Evolutionary conservation across 2,329 filamentous ascomycete genomes (phyloP).

Genomic region (Fusarium bulbicola): DNA sequence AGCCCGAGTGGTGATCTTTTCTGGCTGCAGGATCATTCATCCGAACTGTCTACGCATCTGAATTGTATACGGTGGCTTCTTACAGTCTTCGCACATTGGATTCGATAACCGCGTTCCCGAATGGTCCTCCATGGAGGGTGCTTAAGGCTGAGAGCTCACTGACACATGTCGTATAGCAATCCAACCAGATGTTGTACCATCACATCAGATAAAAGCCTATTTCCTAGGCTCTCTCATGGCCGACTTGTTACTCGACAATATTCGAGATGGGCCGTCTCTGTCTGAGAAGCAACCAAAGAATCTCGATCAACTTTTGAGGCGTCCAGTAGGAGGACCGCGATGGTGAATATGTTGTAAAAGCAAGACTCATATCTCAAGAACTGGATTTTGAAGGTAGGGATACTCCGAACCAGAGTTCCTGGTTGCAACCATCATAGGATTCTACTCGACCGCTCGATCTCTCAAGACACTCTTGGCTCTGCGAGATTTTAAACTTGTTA

Average conservation of each 20-base stretch:
- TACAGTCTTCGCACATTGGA: background rate
- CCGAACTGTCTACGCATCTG: background rate
- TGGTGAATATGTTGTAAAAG: background rate
- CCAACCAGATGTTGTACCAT: background rate
- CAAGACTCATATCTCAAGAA: background rate
- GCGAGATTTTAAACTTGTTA: background rate
- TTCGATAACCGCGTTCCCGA: background rate
- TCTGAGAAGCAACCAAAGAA: background rate
- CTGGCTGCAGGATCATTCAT: background rate
- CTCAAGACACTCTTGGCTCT: constrained; percentile 15
- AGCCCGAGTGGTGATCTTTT: background rate
- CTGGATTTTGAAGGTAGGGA: constrained; percentile 2
- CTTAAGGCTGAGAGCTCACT: background rate
- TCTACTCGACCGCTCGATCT: constrained; percentile 17
- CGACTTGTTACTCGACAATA: background rate
- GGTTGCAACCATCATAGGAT: constrained; percentile 19
- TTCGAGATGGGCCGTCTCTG: background rate
- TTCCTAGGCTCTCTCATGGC: background rate
- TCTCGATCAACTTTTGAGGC: constrained; percentile 1
- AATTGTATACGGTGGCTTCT: background rate
- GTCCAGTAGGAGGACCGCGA: background rate
- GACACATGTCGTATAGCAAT: background rate
- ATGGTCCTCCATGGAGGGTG: background rate
- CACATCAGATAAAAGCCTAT: background rate
- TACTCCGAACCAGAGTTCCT: background rate